A percentile compares a stretch with the other conserved stretches of the same genome.
Conservation (phyloP, 768 basidiomycete species). For the Podaxis sp. region DNA sequence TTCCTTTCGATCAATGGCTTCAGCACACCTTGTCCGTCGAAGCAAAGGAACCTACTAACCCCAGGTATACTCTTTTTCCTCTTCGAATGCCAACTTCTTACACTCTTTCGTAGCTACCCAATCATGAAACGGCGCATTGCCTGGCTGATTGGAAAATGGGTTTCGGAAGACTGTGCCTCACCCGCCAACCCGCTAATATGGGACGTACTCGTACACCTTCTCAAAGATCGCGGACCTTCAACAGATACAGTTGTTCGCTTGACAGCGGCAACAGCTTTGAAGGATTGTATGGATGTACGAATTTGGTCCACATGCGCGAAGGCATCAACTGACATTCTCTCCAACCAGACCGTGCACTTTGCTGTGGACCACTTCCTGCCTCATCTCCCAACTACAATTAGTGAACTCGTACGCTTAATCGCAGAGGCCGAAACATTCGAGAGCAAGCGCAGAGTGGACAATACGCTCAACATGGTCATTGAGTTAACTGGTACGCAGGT, state of each 20-base stretch:
- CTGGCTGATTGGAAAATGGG: conserved; percentile 92
- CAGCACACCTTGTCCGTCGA: conserved; percentile 57
- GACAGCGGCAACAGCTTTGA: conserved; percentile 76
- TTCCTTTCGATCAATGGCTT: conserved; percentile 74
- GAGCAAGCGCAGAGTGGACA: conserved; percentile 71
- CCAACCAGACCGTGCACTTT: conserved; percentile 59
- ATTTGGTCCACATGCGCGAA: not conserved
- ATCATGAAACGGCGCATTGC: conserved; percentile 95
- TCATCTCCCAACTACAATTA: conserved; percentile 57
- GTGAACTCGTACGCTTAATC: conserved; percentile 68
- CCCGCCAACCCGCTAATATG: conserved; percentile 67
- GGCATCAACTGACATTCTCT: conserved; percentile 11
- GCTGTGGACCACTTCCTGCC: conserved; percentile 64
- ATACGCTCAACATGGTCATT: conserved; percentile 67
- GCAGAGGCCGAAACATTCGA: conserved; percentile 75
- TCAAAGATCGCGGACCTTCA: conserved; percentile 65
- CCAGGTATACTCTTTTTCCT: conserved; percentile 42
- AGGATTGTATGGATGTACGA: conserved; percentile 83
- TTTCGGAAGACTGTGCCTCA: conserved; percentile 61
- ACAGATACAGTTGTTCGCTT: conserved; percentile 85
- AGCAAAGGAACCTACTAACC: conserved; percentile 49
- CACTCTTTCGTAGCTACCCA: conserved; percentile 56
- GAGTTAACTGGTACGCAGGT: conserved; percentile 48
- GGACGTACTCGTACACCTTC: conserved; percentile 76
- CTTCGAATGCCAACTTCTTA: not conserved